Conservation (phyloP, 169 alveolate species). For the Eimeria praecox region DNA sequence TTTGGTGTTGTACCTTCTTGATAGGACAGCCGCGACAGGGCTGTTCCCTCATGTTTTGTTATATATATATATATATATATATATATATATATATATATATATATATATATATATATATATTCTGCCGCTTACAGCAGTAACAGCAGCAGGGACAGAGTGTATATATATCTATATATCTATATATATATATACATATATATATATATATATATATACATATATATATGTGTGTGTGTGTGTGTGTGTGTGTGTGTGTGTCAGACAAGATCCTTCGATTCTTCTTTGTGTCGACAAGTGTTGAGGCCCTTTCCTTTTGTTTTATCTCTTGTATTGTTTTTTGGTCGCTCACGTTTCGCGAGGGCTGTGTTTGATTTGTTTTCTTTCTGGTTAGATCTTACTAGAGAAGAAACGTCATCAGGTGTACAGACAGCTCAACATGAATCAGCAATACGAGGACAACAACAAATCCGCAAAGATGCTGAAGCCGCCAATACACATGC, state of each 20-base stretch:
- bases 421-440: not conserved
- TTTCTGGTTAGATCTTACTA: not conserved
- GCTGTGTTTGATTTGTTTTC: not conserved
- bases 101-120: too few species aligned
- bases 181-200: not conserved
- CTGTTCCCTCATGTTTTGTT: too few species aligned
- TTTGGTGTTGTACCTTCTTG: too few species aligned
- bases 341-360: not conserved
- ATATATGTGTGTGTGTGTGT: not conserved
- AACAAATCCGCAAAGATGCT: not conserved
- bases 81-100: too few species aligned
- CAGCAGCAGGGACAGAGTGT: not conserved
- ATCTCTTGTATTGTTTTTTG: slow-evolving; percentile 5
- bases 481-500: not conserved
- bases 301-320: not conserved
- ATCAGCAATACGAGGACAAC: not conserved
- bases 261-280: not conserved
- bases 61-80: too few species aligned
- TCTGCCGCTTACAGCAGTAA: not conserved
- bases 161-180: not conserved
- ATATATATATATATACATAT: not conserved
- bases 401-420: not conserved
- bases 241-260: not conserved
- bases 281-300: not conserved
- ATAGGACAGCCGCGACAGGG: too few species aligned